These are phyloP conservation scores for Kockovaella imperatae DNA, from an alignment of 768 basidiomycete genomes.

Conservation along the genomic window DNA sequence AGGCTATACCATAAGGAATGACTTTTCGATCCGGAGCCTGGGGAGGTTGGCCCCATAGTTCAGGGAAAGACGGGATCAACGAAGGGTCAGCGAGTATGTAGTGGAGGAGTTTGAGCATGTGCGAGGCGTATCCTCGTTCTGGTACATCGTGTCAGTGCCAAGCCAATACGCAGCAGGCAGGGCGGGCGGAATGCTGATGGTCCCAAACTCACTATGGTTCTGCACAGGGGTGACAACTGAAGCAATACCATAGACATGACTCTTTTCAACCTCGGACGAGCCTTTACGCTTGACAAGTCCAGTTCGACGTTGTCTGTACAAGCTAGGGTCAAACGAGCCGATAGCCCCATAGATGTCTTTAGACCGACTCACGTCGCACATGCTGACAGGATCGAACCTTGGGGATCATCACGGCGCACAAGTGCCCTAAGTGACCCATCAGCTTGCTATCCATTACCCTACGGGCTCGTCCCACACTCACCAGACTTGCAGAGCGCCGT, in stretches of 20 bases:
- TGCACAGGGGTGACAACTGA: constrained; percentile 28
- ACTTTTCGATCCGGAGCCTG: not conserved
- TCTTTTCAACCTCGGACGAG: constrained; percentile 8
- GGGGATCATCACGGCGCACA: constrained; percentile 14
- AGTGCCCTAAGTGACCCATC: constrained; percentile 19
- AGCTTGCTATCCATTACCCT: not conserved
- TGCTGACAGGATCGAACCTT: constrained; percentile 25
- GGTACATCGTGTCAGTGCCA: not conserved
- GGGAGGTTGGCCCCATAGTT: constrained; percentile 13
- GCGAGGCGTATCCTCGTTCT: constrained; percentile 33
- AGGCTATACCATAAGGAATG: constrained; percentile 14
- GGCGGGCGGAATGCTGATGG: not conserved
- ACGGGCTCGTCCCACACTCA: not conserved
- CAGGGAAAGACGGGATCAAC: constrained; percentile 15
- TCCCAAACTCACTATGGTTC: constrained; percentile 17
- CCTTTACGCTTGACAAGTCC: constrained; percentile 13
- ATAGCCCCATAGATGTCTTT: too few species aligned
- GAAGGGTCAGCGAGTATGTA: constrained; percentile 12
- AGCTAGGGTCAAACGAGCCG: not conserved
- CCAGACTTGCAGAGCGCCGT: constrained; percentile 8
- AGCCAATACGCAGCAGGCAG: not conserved
- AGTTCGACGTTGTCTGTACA: constrained; percentile 13
- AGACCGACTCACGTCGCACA: constrained; percentile 22
- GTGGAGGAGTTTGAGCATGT: constrained; percentile 23
- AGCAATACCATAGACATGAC: constrained; percentile 21